Evolutionary conservation across 148 eudicot species (phyloP).

Genomic region (Amaranthus hypochondriacus): DNA sequence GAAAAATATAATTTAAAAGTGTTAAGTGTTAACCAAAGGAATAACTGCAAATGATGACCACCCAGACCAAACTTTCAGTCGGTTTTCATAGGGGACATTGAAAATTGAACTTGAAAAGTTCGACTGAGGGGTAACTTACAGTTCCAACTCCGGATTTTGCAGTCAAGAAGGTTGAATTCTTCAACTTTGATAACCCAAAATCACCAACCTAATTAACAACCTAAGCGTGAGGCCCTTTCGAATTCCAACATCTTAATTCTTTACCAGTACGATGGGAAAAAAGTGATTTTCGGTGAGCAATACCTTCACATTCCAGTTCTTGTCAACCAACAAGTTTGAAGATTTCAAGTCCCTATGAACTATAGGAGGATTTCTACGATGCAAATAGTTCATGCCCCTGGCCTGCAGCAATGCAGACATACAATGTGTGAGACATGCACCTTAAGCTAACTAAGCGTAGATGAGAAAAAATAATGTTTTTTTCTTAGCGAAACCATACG

Average conservation of each 20-base stretch:
- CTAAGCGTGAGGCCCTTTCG: not conserved
- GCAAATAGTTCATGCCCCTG: constrained; percentile 90
- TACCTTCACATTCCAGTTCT: constrained; percentile 89
- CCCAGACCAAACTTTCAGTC: not conserved
- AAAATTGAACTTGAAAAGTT: not conserved
- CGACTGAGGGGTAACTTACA: constrained; percentile 30
- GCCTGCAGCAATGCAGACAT: constrained; percentile 41
- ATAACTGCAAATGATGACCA: constrained; percentile 6
- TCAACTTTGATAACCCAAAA: constrained; percentile 76
- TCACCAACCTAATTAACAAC: constrained; percentile 69
- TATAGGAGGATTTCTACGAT: constrained; percentile 84
- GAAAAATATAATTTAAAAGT: not conserved
- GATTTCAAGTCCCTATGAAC: constrained; percentile 85
- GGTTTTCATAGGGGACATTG: not conserved
- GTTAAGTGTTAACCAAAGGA: not conserved
- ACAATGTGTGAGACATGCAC: not conserved
- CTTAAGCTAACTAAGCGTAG: not conserved
- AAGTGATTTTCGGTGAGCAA: not conserved
- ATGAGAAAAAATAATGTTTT: constrained; percentile 1
- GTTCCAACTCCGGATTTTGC: constrained; percentile 84
- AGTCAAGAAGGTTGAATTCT: constrained; percentile 67
- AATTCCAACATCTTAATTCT: not conserved
- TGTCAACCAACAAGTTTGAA: constrained; percentile 78
- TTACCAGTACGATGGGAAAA: not conserved
- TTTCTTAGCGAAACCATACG: constrained; percentile 33